phyloP scores from a whole-genome alignment of 129 eudicot species.

The Flaveria bidentis region DNA sequence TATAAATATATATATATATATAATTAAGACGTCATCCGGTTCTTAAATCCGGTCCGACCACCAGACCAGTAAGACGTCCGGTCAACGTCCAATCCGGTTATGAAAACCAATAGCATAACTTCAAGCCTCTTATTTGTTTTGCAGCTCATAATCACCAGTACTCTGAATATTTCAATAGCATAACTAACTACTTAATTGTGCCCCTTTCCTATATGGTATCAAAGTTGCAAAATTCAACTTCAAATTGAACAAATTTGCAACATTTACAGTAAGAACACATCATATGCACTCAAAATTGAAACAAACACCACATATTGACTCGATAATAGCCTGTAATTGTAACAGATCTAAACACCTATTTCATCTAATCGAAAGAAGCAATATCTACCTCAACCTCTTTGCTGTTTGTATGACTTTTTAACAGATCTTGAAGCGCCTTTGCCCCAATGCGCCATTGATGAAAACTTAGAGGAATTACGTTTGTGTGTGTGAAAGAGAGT shows the following conservation, averaged over 20 bases:
- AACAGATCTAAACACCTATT: constrained; percentile 1
- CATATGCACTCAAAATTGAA: not conserved
- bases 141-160: not conserved
- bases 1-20: too few relatives aligned
- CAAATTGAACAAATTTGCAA: not conserved
- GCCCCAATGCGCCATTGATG: constrained; percentile 16
- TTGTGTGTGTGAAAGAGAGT: not conserved
- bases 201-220: not conserved
- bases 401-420: constrained; percentile 31
- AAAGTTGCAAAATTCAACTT: not conserved
- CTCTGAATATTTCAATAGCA: not conserved
- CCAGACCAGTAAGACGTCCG: too few relatives aligned
- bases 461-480: not conserved
- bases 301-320: not conserved
- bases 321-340: not conserved
- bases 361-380: constrained; percentile 19
- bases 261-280: not conserved
- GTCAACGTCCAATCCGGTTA: too few relatives aligned
- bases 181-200: not conserved
- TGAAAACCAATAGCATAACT: too few relatives aligned
- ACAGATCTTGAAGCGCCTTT: constrained; percentile 30
- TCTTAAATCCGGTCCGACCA: too few relatives aligned
- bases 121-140: too few relatives aligned
- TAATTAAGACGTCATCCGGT: too few relatives aligned
- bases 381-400: constrained; percentile 50